These are phyloP conservation scores for Vitis vinifera DNA, from an alignment of 164 flowering plant genomes.

Conservation along the genomic window ASM3070453v1 NC_081815.1:2038001-2038500, in stretches of 20 bases:
- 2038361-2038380: conserved; percentile 69
- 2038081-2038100: too few relatives aligned
- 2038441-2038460: conserved; percentile 99
- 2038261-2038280: conserved; percentile 1
- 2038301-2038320: too few relatives aligned
- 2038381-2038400: conserved; percentile 82
- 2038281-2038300: conserved; percentile 1
- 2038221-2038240: conserved; percentile 61
- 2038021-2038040: neutral
- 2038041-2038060: too few relatives aligned
- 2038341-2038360: conserved; percentile 3
- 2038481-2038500: too few relatives aligned
- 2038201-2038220: conserved; percentile 95
- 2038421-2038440: conserved; percentile 96
- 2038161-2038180: conserved; percentile 99
- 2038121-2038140: conserved; percentile 97
- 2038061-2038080: neutral
- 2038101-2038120: conserved; percentile 4
- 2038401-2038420: conserved; percentile 74
- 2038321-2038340: too few relatives aligned
- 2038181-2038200: conserved; percentile 98
- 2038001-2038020: neutral
- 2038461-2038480: conserved; percentile 38
- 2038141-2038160: conserved; percentile 95
- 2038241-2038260: neutral